Evolutionary conservation across 2,329 filamentous ascomycete species (phyloP).

Genomic region (Colletotrichum sp.): DNA sequence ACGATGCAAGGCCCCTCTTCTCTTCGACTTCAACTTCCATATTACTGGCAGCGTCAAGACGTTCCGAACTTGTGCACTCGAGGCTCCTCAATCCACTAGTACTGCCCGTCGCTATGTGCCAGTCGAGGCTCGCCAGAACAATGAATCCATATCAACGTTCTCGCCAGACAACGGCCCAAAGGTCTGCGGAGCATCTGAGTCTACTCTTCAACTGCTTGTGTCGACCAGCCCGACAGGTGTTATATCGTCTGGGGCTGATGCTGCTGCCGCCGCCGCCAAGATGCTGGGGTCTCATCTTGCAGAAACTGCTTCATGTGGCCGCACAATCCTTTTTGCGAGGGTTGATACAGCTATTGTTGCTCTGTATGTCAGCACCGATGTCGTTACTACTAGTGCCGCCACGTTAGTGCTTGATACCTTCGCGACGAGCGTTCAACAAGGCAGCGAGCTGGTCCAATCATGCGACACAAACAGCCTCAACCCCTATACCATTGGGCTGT

Average conservation of each 20-base stretch:
- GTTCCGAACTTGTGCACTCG: background rate
- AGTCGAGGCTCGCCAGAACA: background rate
- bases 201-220: background rate
- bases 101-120: background rate
- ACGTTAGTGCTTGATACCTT: background rate
- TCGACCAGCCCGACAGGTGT: background rate
- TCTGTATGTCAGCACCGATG: background rate
- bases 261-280: background rate
- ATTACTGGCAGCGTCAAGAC: background rate
- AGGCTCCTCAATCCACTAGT: background rate
- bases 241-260: background rate
- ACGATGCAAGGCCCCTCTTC: background rate
- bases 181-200: background rate
- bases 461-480: background rate
- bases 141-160: background rate
- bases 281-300: background rate
- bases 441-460: background rate
- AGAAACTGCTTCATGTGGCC: background rate
- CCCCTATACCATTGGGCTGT: background rate
- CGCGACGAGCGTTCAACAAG: background rate
- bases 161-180: background rate
- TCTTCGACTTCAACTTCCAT: background rate
- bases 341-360: background rate
- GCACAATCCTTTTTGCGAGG: background rate
- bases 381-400: background rate